phyloP scores from a whole-genome alignment of 305 asterid species.

The Salvia sclarea region DNA sequence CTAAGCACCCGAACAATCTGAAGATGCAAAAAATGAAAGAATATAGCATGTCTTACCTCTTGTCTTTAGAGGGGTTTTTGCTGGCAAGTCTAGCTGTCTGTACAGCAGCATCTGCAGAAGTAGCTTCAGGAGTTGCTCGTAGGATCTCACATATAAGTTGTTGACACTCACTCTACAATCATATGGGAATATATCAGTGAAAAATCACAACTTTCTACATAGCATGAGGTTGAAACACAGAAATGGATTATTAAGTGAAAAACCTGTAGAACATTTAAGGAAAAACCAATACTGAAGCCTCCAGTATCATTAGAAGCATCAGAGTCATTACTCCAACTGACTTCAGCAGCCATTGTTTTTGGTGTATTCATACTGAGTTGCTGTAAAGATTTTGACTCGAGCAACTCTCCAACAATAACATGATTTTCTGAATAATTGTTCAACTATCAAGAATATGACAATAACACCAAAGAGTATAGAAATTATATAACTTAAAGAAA shows the following conservation, averaged over 20 bases:
- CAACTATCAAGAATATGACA: constrained; percentile 29
- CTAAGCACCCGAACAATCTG: not conserved
- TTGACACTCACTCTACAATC: constrained; percentile 94
- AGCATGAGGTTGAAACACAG: constrained; percentile 28
- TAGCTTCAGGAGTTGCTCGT: constrained; percentile 99
- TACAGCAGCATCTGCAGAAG: constrained; percentile 97
- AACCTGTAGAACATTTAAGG: constrained; percentile 95
- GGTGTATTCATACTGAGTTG: constrained; percentile 86
- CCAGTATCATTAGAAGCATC: constrained; percentile 87
- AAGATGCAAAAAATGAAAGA: constrained; percentile 29
- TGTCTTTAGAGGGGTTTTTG: constrained; percentile 89
- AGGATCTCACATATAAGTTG: constrained; percentile 98
- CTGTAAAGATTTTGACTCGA: constrained; percentile 86
- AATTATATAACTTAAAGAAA: constrained; percentile 25
- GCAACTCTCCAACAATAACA: constrained; percentile 97
- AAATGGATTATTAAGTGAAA: constrained; percentile 33
- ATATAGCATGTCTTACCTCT: constrained; percentile 55
- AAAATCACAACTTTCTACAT: constrained; percentile 11
- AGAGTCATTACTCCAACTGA: constrained; percentile 82
- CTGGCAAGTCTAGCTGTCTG: constrained; percentile 97
- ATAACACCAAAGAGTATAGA: constrained; percentile 29
- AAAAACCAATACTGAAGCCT: constrained; percentile 89
- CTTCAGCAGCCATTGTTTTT: constrained; percentile 66
- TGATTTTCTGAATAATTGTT: constrained; percentile 75
- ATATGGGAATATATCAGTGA: constrained; percentile 20